Base-by-base conservation (phyloP, 495 filamentous ascomycete genomes). In the Sabuloglossum arenarium region DNA sequence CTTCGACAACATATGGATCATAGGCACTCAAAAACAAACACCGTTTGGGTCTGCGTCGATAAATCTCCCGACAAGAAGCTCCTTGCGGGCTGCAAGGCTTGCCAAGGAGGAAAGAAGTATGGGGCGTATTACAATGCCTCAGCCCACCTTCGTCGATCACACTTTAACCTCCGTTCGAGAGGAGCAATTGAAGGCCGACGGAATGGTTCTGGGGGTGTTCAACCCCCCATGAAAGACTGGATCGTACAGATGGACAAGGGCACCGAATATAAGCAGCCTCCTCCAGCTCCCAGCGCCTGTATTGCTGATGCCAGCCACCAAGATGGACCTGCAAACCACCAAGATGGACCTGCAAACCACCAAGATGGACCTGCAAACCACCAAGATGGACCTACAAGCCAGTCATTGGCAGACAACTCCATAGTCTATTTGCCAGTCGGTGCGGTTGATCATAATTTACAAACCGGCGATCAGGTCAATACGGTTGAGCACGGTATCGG, bases 61-160 rank as follows among this genome's bases (percentile, higher is more conserved):
- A 75, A 61, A 63, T 73, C 6, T 57, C 39, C 9, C 47, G 61
- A 23, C 53, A 55, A 29, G 47, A 29, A 30, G 5, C 82, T 86
- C 59, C 75, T 97, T 6, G 70, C 75, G n/a, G 85, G 82, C 59
- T 98, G 91, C 75, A 94, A 95, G 66, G 79, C 84, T 39, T 98
- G 91, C 59, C 75, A 75, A 10, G 76, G 75, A 25, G 69, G 74
- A 51, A 96, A 95, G 70, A 74, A 72, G 56, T 98, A 98, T 62
- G 84, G 83, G 3, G 86, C 84, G 24, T 94, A 98, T 67, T 96
- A 98, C 65, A 98, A 98, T 61, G 90, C 90, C 0, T 87, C 89
- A 1, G 90, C 89, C 0, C 91, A 96, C 65, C 75, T 98, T 14
- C 79, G 89, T 21, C 79, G 91, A 21, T 85, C 85, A 16, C 91